Conservation (phyloP, 2,329 filamentous ascomycete genomes). For the Alternaria angustiovoidea region DNA sequence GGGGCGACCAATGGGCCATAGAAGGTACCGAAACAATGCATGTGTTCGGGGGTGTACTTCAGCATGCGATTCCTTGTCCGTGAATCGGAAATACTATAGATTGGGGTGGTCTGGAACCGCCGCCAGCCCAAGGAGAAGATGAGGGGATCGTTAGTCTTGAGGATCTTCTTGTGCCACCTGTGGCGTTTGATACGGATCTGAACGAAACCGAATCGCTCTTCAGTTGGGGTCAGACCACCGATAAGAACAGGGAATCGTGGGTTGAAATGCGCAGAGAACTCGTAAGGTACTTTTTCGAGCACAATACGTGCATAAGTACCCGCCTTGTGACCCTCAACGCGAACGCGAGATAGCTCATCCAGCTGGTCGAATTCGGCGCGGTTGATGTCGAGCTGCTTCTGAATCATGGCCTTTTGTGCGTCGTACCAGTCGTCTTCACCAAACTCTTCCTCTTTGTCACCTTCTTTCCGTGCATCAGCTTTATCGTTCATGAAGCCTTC, state of each 20-base stretch:
- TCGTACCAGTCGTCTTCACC: constrained; percentile 99
- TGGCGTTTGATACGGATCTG: constrained; percentile 97
- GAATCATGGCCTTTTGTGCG: constrained; percentile 89
- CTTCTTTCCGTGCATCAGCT: constrained; percentile 75
- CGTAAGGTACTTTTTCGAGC: constrained; percentile 85
- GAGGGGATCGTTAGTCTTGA: constrained; percentile 96
- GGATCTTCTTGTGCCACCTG: constrained; percentile 98
- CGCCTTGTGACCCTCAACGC: constrained; percentile 89
- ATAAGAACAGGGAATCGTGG: constrained; percentile 84
- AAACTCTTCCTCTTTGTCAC: constrained; percentile 76
- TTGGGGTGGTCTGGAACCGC: constrained; percentile 88
- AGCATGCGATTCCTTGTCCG: constrained; percentile 95
- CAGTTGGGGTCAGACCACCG: constrained; percentile 89
- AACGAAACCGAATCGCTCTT: constrained; percentile 94
- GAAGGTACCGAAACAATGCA: constrained; percentile 97
- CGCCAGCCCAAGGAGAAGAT: constrained; percentile 98
- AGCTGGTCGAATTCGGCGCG: constrained; percentile 88
- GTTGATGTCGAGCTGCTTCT: constrained; percentile 97
- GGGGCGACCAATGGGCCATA: constrained; percentile 95
- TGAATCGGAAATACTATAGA: constrained; percentile 95
- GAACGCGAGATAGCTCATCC: constrained; percentile 81
- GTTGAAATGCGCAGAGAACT: constrained; percentile 86
- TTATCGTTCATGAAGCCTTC: constrained; percentile 95
- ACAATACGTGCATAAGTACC: constrained; percentile 94
- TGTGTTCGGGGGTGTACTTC: constrained; percentile 98